Conservation (phyloP, 2,329 filamentous ascomycete genomes). For the Xylariaceae sp. region DNA sequence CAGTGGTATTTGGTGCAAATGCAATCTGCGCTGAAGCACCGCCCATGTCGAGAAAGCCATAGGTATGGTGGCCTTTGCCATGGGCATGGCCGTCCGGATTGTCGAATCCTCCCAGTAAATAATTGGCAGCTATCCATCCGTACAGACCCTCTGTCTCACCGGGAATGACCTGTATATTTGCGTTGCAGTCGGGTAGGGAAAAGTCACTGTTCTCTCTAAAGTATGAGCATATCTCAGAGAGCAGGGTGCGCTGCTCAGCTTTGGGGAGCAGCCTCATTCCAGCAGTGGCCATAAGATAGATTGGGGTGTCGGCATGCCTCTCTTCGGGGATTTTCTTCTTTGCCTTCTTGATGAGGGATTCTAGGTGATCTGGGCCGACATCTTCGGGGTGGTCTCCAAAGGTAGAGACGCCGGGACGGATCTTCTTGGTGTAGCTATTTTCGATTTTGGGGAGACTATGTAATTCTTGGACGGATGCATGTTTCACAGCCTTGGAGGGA, state of each 20-base stretch:
- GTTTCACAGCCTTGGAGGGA: constrained; percentile 60
- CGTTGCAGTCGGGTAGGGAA: constrained; percentile 79
- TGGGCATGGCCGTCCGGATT: constrained; percentile 69
- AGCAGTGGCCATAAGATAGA: constrained; percentile 93
- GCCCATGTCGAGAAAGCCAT: constrained; percentile 97
- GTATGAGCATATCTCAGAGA: constrained; percentile 79
- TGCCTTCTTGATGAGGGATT: constrained; percentile 76
- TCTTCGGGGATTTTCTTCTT: constrained; percentile 70
- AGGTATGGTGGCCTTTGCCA: constrained; percentile 86
- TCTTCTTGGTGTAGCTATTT: constrained; percentile 90
- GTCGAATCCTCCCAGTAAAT: constrained; percentile 88
- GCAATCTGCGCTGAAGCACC: constrained; percentile 97
- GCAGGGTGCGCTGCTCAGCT: constrained; percentile 65
- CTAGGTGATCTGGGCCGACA: constrained; percentile 78
- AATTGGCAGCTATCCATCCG: constrained; percentile 96
- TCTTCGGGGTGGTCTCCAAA: constrained; percentile 73
- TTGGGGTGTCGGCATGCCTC: constrained; percentile 77
- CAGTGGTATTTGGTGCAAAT: constrained; percentile 90
- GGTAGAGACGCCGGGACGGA: constrained; percentile 85
- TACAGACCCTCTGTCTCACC: constrained; percentile 95
- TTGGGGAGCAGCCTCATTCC: constrained; percentile 85
- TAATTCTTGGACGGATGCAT: constrained; percentile 57
- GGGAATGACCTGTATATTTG: constrained; percentile 90
- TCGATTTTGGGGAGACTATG: constrained; percentile 72
- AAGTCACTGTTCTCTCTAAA: constrained; percentile 74